Conservation (phyloP, 2,329 filamentous ascomycete species). For the Truncatella angustata region DNA sequence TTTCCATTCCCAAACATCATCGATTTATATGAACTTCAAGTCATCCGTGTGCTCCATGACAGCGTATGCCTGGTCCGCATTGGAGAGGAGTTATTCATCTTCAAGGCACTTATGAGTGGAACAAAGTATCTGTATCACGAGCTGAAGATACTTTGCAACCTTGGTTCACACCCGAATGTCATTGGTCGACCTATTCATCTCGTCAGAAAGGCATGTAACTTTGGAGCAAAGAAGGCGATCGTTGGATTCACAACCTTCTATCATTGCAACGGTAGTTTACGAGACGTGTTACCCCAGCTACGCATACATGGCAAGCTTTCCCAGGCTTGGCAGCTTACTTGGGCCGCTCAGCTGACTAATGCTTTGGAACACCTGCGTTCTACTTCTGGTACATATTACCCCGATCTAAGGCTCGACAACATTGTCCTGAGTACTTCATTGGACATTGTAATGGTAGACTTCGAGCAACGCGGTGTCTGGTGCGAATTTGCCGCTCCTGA, state of each 20-base stretch:
- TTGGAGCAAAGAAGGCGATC: conserved; percentile 54
- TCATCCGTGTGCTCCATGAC: conserved; percentile 55
- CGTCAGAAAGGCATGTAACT: conserved; percentile 53
- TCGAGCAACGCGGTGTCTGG: conserved; percentile 63
- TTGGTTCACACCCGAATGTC: conserved; percentile 52
- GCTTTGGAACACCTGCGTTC: conserved; percentile 50
- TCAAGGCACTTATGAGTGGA: conserved; percentile 58
- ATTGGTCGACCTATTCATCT: conserved; percentile 51
- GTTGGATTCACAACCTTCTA: conserved; percentile 57
- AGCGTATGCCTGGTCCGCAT: conserved; percentile 55
- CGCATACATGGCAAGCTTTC: conserved; percentile 43
- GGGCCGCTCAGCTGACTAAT: conserved; percentile 51
- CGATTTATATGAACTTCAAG: conserved; percentile 48
- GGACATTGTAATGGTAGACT: conserved; percentile 57
- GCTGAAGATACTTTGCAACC: conserved; percentile 51
- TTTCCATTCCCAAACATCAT: conserved; percentile 43
- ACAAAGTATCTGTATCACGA: conserved; percentile 63
- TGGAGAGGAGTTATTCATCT: conserved; percentile 42
- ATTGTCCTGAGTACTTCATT: conserved; percentile 48
- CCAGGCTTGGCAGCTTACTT: conserved; percentile 46
- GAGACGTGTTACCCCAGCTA: conserved; percentile 52
- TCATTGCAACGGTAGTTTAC: conserved; percentile 52
- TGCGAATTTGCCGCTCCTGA: conserved; percentile 61
- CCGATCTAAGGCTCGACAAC: conserved; percentile 60
- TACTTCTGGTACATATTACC: conserved; percentile 49